Conservation (phyloP, 768 basidiomycete species). For the Neoboletus magnificus region DNA sequence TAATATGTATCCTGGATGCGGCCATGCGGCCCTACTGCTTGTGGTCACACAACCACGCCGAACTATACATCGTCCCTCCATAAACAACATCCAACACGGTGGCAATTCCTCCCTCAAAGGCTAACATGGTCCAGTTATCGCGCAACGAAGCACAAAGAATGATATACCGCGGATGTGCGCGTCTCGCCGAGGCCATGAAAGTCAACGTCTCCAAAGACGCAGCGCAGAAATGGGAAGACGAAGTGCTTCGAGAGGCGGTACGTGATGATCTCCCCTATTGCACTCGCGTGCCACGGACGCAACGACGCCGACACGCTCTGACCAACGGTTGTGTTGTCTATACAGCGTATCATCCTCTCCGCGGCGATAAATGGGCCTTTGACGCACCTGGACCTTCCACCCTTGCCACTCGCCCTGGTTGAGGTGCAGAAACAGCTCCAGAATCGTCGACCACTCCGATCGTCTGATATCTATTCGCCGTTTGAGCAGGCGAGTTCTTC, state of each 20-base stretch:
- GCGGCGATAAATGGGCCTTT: background rate
- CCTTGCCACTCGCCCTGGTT: background rate
- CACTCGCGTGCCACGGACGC: too few relatives aligned
- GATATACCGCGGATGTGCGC: constrained; percentile 3
- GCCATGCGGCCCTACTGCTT: too few relatives aligned
- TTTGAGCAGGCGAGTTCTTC: background rate
- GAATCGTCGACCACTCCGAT: background rate
- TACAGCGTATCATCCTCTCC: background rate
- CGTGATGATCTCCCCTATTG: background rate
- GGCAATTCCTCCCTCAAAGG: too few relatives aligned
- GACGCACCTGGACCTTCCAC: background rate
- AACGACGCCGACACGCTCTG: too few relatives aligned
- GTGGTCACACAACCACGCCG: too few relatives aligned
- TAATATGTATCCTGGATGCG: too few relatives aligned
- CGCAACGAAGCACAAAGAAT: background rate
- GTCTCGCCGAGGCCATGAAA: background rate
- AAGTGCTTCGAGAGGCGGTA: constrained; percentile 6
- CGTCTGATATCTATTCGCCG: constrained; percentile 2
- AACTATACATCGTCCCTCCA: too few relatives aligned
- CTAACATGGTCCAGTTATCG: background rate
- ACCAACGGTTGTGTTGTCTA: too few relatives aligned
- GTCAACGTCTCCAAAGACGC: background rate
- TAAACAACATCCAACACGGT: too few relatives aligned
- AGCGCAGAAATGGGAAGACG: constrained; percentile 2
- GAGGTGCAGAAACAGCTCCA: background rate